Evolutionary conservation across 2,329 filamentous ascomycete genomes (phyloP).

Genomic region (Fusarium newnesense): DNA sequence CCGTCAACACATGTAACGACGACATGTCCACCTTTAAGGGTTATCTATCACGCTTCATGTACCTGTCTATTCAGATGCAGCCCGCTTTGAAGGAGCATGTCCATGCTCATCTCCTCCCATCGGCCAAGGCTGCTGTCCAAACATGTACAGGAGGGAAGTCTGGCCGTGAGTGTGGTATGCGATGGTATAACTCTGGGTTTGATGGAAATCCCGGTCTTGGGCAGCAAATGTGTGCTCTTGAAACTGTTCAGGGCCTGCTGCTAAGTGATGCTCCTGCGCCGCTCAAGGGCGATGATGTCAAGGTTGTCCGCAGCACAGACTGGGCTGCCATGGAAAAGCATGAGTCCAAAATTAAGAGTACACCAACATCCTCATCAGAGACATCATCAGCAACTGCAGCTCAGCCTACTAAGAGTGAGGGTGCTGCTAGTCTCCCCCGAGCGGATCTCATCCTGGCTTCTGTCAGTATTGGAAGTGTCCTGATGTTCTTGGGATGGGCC

Average conservation of each 20-base stretch:
- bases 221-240: slow-evolving; percentile 73
- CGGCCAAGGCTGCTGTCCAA: slow-evolving; percentile 65
- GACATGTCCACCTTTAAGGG: slow-evolving; percentile 77
- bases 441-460: slow-evolving; percentile 35
- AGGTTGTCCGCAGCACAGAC: slow-evolving; percentile 51
- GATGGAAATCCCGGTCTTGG: slow-evolving; percentile 67
- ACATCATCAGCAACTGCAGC: slow-evolving; percentile 14
- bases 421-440: slow-evolving; percentile 30
- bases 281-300: slow-evolving; percentile 59
- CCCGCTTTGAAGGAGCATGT: slow-evolving; percentile 63
- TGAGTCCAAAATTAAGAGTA: slow-evolving; percentile 28
- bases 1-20: slow-evolving; percentile 63
- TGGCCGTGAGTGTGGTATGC: slow-evolving; percentile 67
- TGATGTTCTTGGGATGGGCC: slow-evolving; percentile 33
- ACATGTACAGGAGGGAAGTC: slow-evolving; percentile 66
- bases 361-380: slow-evolving; percentile 11
- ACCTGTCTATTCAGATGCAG: slow-evolving; percentile 65
- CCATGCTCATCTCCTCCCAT: slow-evolving; percentile 58
- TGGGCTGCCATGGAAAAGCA: slow-evolving; percentile 31
- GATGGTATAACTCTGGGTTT: slow-evolving; percentile 69
- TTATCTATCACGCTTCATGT: slow-evolving; percentile 73
- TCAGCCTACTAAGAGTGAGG: slow-evolving; percentile 30
- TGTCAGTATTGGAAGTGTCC: slow-evolving; percentile 34
- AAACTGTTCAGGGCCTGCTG: slow-evolving; percentile 70
- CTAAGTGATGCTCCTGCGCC: slow-evolving; percentile 56